Conservation (phyloP, 108 stramenopile genomes). For the Cyclotella distinguenda region DNA sequence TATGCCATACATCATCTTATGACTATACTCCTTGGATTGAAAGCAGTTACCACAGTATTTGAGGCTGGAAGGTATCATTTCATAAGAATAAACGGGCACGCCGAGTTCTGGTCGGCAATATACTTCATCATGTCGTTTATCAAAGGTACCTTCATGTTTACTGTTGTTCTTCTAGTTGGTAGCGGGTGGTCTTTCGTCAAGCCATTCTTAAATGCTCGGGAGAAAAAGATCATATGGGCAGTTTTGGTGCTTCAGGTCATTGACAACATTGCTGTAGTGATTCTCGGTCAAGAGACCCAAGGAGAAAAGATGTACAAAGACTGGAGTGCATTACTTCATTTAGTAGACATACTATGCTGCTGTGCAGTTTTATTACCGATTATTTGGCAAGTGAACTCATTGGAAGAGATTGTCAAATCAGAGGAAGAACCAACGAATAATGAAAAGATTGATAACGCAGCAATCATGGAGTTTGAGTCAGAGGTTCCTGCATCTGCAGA, state of each 20-base stretch:
- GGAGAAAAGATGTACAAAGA: constrained; percentile 77
- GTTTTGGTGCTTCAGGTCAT: constrained; percentile 90
- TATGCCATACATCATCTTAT: constrained; percentile 95
- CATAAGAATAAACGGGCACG: constrained; percentile 87
- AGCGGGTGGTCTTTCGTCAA: constrained; percentile 95
- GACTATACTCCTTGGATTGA: constrained; percentile 82
- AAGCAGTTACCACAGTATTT: constrained; percentile 79
- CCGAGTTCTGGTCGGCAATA: constrained; percentile 85
- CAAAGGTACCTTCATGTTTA: constrained; percentile 85
- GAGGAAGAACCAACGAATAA: constrained; percentile 21
- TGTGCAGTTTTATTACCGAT: constrained; percentile 95
- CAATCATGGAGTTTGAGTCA: constrained; percentile 39
- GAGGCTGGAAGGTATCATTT: constrained; percentile 90
- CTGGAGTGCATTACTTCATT: constrained; percentile 91
- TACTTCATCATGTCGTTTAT: constrained; percentile 85
- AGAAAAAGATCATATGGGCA: constrained; percentile 85
- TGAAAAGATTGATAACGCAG: constrained; percentile 7
- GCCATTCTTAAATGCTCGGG: constrained; percentile 84
- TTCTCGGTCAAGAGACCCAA: constrained; percentile 82
- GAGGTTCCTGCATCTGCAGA: constrained; percentile 41
- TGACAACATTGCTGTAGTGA: constrained; percentile 94
- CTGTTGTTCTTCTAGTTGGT: constrained; percentile 96
- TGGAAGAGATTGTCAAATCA: constrained; percentile 69
- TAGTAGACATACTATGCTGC: constrained; percentile 97
- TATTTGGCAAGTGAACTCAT: constrained; percentile 88